Conservation (phyloP, 805 yeast species). For the Crinitomyces ghanaensis region DNA sequence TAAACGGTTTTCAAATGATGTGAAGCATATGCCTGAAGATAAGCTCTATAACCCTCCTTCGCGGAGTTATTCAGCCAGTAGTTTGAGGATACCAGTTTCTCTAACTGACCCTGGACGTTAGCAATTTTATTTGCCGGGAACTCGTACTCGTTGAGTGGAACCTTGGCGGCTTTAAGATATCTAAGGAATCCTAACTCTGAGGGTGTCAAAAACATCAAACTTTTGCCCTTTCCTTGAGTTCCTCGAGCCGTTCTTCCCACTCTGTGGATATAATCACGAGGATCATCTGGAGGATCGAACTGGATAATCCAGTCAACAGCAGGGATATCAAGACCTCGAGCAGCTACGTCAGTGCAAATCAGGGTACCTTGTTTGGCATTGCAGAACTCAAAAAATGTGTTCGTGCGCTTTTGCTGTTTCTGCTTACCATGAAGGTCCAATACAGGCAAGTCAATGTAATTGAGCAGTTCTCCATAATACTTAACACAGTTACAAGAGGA, state of each 20-base stretch:
- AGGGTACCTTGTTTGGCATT: slow-evolving; percentile 91
- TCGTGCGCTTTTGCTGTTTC: slow-evolving; percentile 96
- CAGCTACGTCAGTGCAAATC: slow-evolving; percentile 97
- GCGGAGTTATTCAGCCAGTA: slow-evolving; percentile 92
- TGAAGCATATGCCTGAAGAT: slow-evolving; percentile 93
- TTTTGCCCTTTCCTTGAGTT: slow-evolving; percentile 75
- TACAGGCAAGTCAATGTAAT: slow-evolving; percentile 94
- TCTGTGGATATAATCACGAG: slow-evolving; percentile 96
- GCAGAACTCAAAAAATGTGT: slow-evolving; percentile 96
- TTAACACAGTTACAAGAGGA: slow-evolving; percentile 96
- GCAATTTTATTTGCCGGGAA: slow-evolving; percentile 92
- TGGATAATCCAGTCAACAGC: slow-evolving; percentile 98
- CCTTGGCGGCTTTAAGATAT: slow-evolving; percentile 92
- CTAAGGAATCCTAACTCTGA: slow-evolving; percentile 89
- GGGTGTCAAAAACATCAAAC: slow-evolving; percentile 91
- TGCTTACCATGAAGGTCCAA: slow-evolving; percentile 95
- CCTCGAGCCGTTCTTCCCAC: slow-evolving; percentile 98
- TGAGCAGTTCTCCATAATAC: slow-evolving; percentile 87
- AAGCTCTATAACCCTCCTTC: slow-evolving; percentile 93
- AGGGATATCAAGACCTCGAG: slow-evolving; percentile 97
- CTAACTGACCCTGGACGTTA: slow-evolving; percentile 88
- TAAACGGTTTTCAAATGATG: slow-evolving; percentile 95
- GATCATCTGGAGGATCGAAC: slow-evolving; percentile 99
- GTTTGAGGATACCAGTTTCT: slow-evolving; percentile 80
- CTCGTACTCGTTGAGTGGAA: slow-evolving; percentile 94